Conservation (phyloP, 2,329 filamentous ascomycete species). For the Beauveria caledonica region DNA sequence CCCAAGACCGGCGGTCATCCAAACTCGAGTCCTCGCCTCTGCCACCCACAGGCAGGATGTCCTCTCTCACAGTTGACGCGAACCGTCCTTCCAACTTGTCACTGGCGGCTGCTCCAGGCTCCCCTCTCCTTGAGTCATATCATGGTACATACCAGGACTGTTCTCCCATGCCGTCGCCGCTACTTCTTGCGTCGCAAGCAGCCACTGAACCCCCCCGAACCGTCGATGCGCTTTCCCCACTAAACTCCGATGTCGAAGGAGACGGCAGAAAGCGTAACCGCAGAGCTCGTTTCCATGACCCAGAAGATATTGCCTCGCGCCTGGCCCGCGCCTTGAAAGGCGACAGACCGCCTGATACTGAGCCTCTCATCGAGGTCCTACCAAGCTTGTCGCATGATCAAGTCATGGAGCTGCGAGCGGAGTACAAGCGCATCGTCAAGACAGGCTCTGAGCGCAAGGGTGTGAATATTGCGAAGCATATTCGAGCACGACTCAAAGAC, state of each 20-base stretch:
- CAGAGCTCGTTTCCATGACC: conserved; percentile 75
- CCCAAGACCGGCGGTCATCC: conserved; percentile 26
- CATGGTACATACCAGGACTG: conserved; percentile 89
- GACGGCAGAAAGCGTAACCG: conserved; percentile 41
- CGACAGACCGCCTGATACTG: conserved; percentile 56
- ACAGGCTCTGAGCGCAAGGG: conserved; percentile 63
- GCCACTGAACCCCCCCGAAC: conserved; percentile 41
- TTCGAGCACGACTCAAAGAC: conserved; percentile 67
- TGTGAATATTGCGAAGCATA: conserved; percentile 79
- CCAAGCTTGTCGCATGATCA: conserved; percentile 81
- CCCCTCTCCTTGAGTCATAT: conserved; percentile 85
- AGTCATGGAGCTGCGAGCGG: conserved; percentile 72
- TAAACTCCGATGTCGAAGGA: conserved; percentile 37
- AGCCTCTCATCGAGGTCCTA: conserved; percentile 72
- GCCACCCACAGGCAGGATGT: conserved; percentile 43
- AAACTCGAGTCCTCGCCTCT: conserved; percentile 37
- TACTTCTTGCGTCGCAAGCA: conserved; percentile 44
- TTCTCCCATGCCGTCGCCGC: conserved; percentile 85
- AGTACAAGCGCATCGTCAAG: conserved; percentile 88
- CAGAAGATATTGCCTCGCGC: conserved; percentile 66
- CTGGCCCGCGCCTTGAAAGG: conserved; percentile 68
- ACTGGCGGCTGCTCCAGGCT: conserved; percentile 57
- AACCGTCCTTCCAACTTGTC: conserved; percentile 33
- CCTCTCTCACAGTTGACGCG: conserved; percentile 42
- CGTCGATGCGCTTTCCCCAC: conserved; percentile 44